These are phyloP conservation scores for Thamnidium elegans DNA, from an alignment of 192 early-diverging fungal species.

Conservation along the genomic window DNA sequence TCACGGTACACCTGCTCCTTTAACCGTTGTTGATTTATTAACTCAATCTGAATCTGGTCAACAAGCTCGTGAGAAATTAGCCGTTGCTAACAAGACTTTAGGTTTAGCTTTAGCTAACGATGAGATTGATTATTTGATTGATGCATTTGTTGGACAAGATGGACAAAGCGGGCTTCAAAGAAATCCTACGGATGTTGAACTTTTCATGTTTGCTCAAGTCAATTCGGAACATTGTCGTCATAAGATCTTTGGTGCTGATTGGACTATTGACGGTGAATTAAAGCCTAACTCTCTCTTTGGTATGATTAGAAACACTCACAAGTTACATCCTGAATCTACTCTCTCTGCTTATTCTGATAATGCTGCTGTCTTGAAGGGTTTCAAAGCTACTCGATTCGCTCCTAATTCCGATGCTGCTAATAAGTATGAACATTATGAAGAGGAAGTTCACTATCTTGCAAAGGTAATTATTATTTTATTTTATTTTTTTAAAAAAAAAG, in stretches of 20 bases:
- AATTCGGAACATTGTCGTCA: constrained; percentile 99
- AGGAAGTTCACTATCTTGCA: constrained; percentile 84
- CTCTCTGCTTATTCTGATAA: constrained; percentile 98
- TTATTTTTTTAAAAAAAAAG: not conserved
- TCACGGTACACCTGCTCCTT: constrained; percentile 62
- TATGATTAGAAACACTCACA: constrained; percentile 95
- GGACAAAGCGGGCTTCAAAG: constrained; percentile 55
- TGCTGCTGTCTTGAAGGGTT: constrained; percentile 91
- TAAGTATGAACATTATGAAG: constrained; percentile 61
- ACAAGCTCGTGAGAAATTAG: constrained; percentile 61
- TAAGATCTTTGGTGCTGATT: constrained; percentile 99
- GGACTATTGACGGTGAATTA: constrained; percentile 90
- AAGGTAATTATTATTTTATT: constrained; percentile 50
- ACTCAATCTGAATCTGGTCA: constrained; percentile 34
- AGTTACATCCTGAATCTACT: constrained; percentile 74
- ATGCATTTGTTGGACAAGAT: constrained; percentile 67
- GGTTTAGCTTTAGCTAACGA: constrained; percentile 95
- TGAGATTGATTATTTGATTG: constrained; percentile 94
- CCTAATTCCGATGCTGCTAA: constrained; percentile 43
- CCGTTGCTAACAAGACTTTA: constrained; percentile 80
- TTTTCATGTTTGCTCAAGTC: constrained; percentile 99
- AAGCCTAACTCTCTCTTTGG: constrained; percentile 85
- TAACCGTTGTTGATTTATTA: constrained; percentile 48
- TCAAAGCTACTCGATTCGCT: constrained; percentile 57
- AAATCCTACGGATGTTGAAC: constrained; percentile 97